Evolutionary conservation across 108 stramenopile species (phyloP).

Genomic region (Fistulifera pelliculosa): DNA sequence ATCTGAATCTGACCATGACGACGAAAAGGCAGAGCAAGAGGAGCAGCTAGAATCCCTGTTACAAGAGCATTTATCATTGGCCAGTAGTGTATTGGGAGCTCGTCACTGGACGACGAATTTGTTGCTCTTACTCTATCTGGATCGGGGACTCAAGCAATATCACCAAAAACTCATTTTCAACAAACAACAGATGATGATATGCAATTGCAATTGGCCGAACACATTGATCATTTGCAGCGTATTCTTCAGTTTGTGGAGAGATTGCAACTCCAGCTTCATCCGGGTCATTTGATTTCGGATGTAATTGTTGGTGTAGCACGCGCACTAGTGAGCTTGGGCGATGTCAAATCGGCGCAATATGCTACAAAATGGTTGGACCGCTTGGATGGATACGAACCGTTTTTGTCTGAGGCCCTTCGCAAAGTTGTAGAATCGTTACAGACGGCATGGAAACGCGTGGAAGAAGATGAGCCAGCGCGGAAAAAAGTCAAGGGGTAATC

Average conservation of each 20-base stretch:
- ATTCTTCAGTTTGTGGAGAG: slow-evolving; percentile 40
- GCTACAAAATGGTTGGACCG: slow-evolving; percentile 54
- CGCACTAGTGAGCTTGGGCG: slow-evolving; percentile 64
- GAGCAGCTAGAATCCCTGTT: slow-evolving; percentile 13
- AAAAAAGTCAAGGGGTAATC: too few species aligned
- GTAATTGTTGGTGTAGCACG: slow-evolving; percentile 58
- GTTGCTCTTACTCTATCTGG: slow-evolving; percentile 26
- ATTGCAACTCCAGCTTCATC: slow-evolving; percentile 35
- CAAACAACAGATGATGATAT: slow-evolving; percentile 20
- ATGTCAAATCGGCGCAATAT: slow-evolving; percentile 66
- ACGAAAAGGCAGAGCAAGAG: slow-evolving; percentile 19
- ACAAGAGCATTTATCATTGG: slow-evolving; percentile 28
- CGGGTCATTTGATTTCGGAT: slow-evolving; percentile 60
- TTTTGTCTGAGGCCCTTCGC: slow-evolving; percentile 50
- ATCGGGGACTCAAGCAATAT: slow-evolving; percentile 13
- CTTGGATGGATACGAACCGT: slow-evolving; percentile 47
- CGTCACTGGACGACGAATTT: slow-evolving; percentile 57
- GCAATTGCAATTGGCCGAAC: slow-evolving; percentile 58
- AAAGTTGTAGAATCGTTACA: slow-evolving; percentile 63
- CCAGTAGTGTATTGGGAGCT: slow-evolving; percentile 44
- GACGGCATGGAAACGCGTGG: slow-evolving; percentile 22
- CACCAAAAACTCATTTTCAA: slow-evolving; percentile 15
- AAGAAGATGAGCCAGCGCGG: not conserved
- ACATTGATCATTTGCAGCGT: slow-evolving; percentile 50
- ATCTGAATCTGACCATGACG: slow-evolving; percentile 21